Evolutionary conservation across 2,329 filamentous ascomycete genomes (phyloP), one percentile per base, ranked within the genome.

Genomic region (Furcasterigmium sp.): DNA sequence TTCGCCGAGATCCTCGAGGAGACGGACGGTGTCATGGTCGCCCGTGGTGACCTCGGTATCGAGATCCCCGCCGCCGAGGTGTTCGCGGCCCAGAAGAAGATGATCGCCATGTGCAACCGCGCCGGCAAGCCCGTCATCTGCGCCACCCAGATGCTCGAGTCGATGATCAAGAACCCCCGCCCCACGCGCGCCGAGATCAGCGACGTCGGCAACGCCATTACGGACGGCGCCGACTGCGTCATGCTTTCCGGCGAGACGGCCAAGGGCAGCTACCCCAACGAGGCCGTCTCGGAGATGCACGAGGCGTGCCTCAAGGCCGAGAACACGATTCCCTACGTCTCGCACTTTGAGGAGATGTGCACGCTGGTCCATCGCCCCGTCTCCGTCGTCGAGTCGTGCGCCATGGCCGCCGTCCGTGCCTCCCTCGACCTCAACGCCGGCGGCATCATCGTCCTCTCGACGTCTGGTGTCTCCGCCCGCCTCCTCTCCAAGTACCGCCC

Each of bases 81-180:
- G 54, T 98, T 98, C 71, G 89, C 95, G 56, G 93, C 93, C 45
- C 93, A 98, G 79, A 98, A 98, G 86, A 98, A 98, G 88, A 91
- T 98, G 81, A 98, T 98, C 70, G 91, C 93, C 72, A 97, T 97
- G 84, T 98, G 93, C 83, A 98, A 98, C 78, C 84, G 96, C 63
- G 91, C 90, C 56, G 93, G 93, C 70, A 98, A 98, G 81, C 93
- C 93, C 55, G 91, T 91, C 67, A 96, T 98, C 67, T 97, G 91
- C 72, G 93, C 93, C 47, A 98, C 93, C 32, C 93, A 98, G 78
- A 98, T 98, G 93, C 82, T 98, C 56, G 93, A 98, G 81, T 95
- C 90, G 52, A 98, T 98, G 93, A 98, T 95, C 70, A 96, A 95
- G 80, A 98, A 98, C 78, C 93, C 93, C 55, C 88, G 93, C 51